Base-by-base conservation (phyloP, 2,329 filamentous ascomycete genomes). In the Emergomyces pasteurianus region DNA sequence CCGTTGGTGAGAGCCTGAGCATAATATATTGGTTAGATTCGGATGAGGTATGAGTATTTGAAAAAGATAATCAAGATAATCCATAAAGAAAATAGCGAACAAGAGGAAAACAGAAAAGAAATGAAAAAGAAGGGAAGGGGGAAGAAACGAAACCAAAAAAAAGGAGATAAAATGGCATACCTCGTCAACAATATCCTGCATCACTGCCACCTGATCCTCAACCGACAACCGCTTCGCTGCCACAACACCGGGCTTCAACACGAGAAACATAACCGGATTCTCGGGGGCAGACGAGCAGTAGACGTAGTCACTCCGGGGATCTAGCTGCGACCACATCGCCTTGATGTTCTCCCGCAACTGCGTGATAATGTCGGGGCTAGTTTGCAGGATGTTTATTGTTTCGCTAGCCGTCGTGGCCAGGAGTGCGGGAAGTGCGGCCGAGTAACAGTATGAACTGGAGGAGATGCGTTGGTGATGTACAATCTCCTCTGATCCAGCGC, bases 181-280 rank as follows among this genome's bases (percentile, higher is more conserved):
- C 87, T 99, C 94, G 63, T 99, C 95, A n/a, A 96, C 90, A 65
- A 90, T 87, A 68, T 99, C 94, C 69, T 95, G 86, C 62, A 99
- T 76, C 21, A 97, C 74, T 61, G 85, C 83, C 69, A 96, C 90
- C 75, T 97, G 90, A 64, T 96, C 92, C 40, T 86, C 82, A 10
- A 83, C 73, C 16, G 79, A 84, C 61, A 95, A 76, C 52, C 83
- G 84, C 69, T 88, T 85, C 0, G 85, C 81, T 58, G 84, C 80
- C 47, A 96, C 79, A 43, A 96, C 85, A 61, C 96, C 90, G 0
- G 86, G 83, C 78, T 96, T 96, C 60, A 99, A 78, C 1, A 86
- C 84, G 56, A 96, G 78, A 1, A 97, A 77, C 80, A 96, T 84
- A 58, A 96, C 81, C 0, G 94, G 94, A 69, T 96, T 97, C 69